A percentile compares a stretch with the other conserved stretches of the same genome.
Evolutionary conservation across 345 rosid genomes (phyloP).

Genomic region (Rhodamnia rubescens): DNA sequence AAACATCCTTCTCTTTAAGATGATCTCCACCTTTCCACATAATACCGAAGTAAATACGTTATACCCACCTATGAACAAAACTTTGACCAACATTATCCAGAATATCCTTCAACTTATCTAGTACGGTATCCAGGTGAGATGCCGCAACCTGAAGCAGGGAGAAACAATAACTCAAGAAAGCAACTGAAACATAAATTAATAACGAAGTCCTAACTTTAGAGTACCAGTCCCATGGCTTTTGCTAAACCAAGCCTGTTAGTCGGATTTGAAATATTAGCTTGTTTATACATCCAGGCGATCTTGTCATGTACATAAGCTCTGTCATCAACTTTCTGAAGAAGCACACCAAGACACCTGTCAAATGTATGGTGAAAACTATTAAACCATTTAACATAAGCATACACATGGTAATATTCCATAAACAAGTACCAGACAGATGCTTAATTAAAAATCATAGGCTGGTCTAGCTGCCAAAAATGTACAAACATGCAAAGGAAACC

Average conservation of each 20-base stretch:
- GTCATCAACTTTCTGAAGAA: constrained; percentile 86
- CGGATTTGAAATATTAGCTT: constrained; percentile 75
- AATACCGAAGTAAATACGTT: neutral
- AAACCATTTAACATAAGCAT: neutral
- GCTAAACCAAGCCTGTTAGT: constrained; percentile 94
- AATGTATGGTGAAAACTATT: neutral
- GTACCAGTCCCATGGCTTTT: constrained; percentile 97
- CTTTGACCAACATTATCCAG: constrained; percentile 76
- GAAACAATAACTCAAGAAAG: constrained; percentile 4
- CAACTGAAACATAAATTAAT: neutral
- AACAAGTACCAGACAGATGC: neutral
- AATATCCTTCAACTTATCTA: constrained; percentile 84
- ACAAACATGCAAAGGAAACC: neutral
- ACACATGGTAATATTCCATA: neutral
- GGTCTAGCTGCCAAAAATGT: neutral
- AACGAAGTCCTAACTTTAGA: constrained; percentile 2
- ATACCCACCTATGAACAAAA: constrained; percentile 62
- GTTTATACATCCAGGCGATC: constrained; percentile 87
- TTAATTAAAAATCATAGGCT: neutral
- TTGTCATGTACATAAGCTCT: constrained; percentile 67
- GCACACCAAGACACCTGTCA: constrained; percentile 83
- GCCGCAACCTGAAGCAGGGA: constrained; percentile 77
- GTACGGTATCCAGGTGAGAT: constrained; percentile 85
- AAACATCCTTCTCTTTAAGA: neutral
- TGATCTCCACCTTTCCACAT: neutral